Evolutionary conservation across 768 basidiomycete genomes (phyloP).

Genomic region (Trametes coccinea): DNA sequence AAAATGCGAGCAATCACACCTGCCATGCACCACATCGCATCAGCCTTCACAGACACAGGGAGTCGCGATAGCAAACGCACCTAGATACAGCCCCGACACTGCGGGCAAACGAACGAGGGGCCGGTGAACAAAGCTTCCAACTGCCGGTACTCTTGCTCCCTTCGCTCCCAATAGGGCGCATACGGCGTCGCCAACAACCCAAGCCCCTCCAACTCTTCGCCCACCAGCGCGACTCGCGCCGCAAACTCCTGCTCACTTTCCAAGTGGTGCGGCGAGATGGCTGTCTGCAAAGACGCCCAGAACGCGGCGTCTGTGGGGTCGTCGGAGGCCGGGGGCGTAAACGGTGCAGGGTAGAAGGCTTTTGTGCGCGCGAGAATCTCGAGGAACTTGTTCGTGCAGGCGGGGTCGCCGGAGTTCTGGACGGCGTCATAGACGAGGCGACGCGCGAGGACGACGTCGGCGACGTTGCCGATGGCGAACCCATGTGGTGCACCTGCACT

Average conservation of each 20-base stretch:
- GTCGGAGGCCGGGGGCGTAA: too few species aligned
- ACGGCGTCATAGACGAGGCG: constrained; percentile 23
- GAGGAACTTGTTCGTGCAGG: not conserved
- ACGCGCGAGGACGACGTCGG: constrained; percentile 25
- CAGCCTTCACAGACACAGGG: not conserved
- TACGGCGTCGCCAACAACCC: constrained; percentile 15
- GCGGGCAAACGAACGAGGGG: constrained; percentile 16
- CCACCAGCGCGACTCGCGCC: not conserved
- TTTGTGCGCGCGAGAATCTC: not conserved
- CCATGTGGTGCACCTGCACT: not conserved
- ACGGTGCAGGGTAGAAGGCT: too few species aligned
- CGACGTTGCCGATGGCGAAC: constrained; percentile 24
- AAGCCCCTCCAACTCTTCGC: not conserved
- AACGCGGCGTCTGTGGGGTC: too few species aligned
- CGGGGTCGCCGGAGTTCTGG: constrained; percentile 9
- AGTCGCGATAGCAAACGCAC: not conserved
- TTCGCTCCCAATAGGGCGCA: constrained; percentile 19
- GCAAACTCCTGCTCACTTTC: not conserved
- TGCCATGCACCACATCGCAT: not conserved
- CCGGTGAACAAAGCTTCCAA: not conserved
- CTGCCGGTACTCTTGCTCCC: constrained; percentile 1
- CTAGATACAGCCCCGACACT: constrained; percentile 18
- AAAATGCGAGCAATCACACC: too few species aligned
- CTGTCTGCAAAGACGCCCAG: too few species aligned
- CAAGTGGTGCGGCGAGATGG: not conserved